Evolutionary conservation across 257 asterid genomes (phyloP).

Genomic region (Pogostemon cablin): DNA sequence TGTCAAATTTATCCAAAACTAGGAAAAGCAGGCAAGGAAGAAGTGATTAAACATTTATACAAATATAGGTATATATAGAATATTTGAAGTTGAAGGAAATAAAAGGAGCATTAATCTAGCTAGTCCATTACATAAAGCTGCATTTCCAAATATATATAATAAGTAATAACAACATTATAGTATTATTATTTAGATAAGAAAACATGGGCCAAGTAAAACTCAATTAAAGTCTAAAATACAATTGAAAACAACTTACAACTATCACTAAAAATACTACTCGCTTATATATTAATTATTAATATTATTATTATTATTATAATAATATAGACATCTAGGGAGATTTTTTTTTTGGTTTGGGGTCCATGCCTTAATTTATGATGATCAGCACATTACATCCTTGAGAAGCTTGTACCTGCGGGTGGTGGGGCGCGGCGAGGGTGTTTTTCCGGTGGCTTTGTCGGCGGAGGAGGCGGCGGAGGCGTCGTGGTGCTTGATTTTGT

Average conservation of each 20-base stretch:
- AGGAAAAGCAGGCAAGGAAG: neutral
- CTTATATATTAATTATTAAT: neutral
- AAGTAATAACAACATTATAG: neutral
- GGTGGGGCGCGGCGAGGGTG: conserved; percentile 70
- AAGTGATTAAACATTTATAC: neutral
- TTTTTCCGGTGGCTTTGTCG: conserved; percentile 57
- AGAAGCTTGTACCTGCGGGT: conserved; percentile 97
- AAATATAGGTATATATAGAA: neutral
- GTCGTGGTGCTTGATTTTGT: conserved; percentile 59
- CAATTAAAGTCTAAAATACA: conserved; percentile 33
- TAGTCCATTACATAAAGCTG: neutral
- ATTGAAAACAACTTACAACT: conserved; percentile 44
- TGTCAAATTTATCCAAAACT: neutral
- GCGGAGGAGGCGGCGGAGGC: conserved; percentile 38
- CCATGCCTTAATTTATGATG: neutral
- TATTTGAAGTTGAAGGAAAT: neutral
- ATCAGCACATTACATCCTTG: conserved; percentile 92
- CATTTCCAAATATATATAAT: conserved; percentile 4
- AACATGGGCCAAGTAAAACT: conserved; percentile 36
- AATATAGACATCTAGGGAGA: conserved; percentile 16
- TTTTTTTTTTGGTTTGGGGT: neutral
- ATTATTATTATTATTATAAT: neutral
- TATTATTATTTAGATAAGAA: conserved; percentile 15
- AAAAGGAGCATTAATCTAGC: conserved; percentile 5
- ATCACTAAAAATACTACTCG: conserved; percentile 31